Conservation (phyloP, 2,329 filamentous ascomycete species). For the Lecanicillium sp. region DNA sequence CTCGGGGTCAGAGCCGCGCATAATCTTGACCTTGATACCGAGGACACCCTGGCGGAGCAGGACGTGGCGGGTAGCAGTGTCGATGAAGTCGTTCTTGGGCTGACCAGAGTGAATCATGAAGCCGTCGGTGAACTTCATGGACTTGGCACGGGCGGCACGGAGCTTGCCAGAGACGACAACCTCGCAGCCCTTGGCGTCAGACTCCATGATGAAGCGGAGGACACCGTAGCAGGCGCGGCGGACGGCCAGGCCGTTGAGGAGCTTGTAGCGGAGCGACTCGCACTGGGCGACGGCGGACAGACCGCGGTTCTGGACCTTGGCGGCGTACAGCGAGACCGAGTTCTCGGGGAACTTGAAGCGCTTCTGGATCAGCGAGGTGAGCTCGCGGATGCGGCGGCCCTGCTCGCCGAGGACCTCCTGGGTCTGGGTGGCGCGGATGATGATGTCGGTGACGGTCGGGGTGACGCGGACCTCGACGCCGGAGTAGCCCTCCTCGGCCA, state of each 20-base stretch:
- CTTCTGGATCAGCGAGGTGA: conserved; percentile 99
- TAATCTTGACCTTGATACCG: conserved; percentile 99
- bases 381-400: conserved; percentile 98
- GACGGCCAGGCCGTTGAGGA: conserved; percentile 98
- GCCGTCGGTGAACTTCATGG: conserved; percentile 99
- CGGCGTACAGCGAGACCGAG: conserved; percentile 98
- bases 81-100: conserved; percentile 99
- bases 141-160: conserved; percentile 97
- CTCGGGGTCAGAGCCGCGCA: conserved; percentile 98
- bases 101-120: conserved; percentile 99
- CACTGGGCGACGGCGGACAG: conserved; percentile 99
- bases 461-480: conserved; percentile 99
- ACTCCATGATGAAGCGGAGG: conserved; percentile 99
- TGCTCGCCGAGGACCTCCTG: conserved; percentile 99
- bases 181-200: conserved; percentile 98
- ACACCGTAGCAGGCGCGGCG: conserved; percentile 99
- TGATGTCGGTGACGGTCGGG: conserved; percentile 99
- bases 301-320: conserved; percentile 99
- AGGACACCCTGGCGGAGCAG: conserved; percentile 99
- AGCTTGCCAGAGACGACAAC: conserved; percentile 99
- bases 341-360: conserved; percentile 99
- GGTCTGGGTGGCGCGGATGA: conserved; percentile 99
- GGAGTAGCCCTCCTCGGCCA: conserved; percentile 99
- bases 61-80: conserved; percentile 96
- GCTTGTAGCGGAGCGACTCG: conserved; percentile 99